Conservation (phyloP, 1,139 yeast genomes). For the Blastobotrys arbuscula region DNA sequence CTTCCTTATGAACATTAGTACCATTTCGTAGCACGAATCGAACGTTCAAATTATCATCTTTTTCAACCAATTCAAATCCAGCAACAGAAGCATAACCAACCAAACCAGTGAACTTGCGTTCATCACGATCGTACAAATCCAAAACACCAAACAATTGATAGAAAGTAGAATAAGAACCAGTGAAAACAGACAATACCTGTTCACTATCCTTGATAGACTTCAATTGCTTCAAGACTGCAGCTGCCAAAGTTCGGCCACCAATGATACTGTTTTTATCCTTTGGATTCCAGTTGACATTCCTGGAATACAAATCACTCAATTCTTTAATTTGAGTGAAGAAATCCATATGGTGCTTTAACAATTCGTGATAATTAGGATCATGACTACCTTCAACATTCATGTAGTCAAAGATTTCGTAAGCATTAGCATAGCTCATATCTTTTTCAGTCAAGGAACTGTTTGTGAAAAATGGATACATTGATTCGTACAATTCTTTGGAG, state of each 20-base stretch:
- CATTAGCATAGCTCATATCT: constrained; percentile 35
- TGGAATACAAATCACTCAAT: constrained; percentile 38
- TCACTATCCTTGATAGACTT: constrained; percentile 34
- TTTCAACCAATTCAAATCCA: constrained; percentile 38
- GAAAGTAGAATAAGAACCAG: constrained; percentile 42
- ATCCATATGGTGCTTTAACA: constrained; percentile 26
- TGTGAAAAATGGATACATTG: constrained; percentile 26
- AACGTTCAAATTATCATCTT: constrained; percentile 31
- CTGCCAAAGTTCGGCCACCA: constrained; percentile 38
- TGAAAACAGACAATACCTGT: constrained; percentile 38
- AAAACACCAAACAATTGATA: constrained; percentile 36
- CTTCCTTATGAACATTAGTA: constrained; percentile 28
- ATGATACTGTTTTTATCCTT: constrained; percentile 31
- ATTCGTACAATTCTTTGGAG: constrained; percentile 35
- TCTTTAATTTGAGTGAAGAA: constrained; percentile 29
- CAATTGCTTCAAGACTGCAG: constrained; percentile 32
- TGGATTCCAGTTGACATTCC: constrained; percentile 35
- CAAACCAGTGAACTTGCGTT: constrained; percentile 38
- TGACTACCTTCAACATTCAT: constrained; percentile 39
- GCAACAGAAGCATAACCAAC: constrained; percentile 41
- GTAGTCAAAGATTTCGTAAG: constrained; percentile 38
- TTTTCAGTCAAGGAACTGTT: constrained; percentile 23
- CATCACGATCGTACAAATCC: constrained; percentile 31
- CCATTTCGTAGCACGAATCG: constrained; percentile 43
- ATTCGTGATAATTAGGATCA: constrained; percentile 33